A percentile compares a stretch with the other conserved stretches of the same genome.
phyloP scores from a whole-genome alignment of 1,284 basidiomycete genomes.

The Moesziomyces parantarcticus region DNA sequence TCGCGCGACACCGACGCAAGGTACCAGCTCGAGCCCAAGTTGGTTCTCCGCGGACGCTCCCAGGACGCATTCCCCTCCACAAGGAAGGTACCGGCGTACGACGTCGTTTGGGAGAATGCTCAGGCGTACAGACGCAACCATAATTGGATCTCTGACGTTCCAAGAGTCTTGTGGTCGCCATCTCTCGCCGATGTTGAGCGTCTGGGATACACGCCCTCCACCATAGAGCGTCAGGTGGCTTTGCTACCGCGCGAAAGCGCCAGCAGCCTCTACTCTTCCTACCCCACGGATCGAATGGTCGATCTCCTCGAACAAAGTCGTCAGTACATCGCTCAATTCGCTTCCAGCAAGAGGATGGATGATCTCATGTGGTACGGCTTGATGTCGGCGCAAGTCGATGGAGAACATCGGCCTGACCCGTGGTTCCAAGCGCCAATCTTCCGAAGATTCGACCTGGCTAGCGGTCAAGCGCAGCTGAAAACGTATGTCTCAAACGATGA shows the following conservation, averaged over 20 bases:
- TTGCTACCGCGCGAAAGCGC: background rate
- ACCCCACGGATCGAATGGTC: too few relatives aligned
- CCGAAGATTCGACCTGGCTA: background rate
- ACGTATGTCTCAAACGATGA: too few relatives aligned
- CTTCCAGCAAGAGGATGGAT: too few relatives aligned
- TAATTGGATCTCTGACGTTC: slow-evolving; percentile 7
- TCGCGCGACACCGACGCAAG: background rate
- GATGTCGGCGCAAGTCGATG: too few relatives aligned
- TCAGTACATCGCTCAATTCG: too few relatives aligned
- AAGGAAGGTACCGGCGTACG: background rate
- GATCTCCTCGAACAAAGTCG: too few relatives aligned
- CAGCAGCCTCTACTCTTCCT: too few relatives aligned
- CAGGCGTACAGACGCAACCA: background rate
- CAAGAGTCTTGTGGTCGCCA: slow-evolving; percentile 5
- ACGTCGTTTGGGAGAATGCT: background rate
- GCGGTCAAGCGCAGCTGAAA: too few relatives aligned
- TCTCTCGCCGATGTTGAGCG: slow-evolving; percentile 9
- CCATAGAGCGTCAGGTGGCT: slow-evolving; percentile 6
- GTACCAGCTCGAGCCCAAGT: slow-evolving; percentile 1
- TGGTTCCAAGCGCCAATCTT: slow-evolving; percentile 18
- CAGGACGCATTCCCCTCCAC: too few relatives aligned
- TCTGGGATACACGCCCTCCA: slow-evolving; percentile 10
- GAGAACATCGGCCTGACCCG: background rate
- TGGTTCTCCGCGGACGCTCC: slow-evolving; percentile 2
- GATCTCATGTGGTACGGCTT: too few relatives aligned